Evolutionary conservation across 106 monocot species (phyloP).

Genomic region (Xerophyta viscosa): DNA sequence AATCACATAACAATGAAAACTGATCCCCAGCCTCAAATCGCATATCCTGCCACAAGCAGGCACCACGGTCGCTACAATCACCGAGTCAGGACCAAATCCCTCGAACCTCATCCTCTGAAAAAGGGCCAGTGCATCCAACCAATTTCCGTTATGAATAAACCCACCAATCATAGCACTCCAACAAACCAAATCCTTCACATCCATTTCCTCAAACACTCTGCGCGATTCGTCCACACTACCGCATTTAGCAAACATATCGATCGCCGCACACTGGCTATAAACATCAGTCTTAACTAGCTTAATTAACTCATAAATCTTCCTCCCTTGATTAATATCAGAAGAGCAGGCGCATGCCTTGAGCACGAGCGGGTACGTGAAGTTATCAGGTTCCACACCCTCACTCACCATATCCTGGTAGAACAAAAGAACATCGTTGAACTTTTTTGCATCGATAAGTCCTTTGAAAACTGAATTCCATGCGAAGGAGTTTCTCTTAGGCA

Average conservation of each 20-base stretch:
- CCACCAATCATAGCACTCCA: slow-evolving; percentile 44
- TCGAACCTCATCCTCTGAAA: slow-evolving; percentile 33
- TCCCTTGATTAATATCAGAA: slow-evolving; percentile 20
- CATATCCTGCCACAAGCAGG: slow-evolving; percentile 45
- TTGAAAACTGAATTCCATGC: slow-evolving; percentile 35
- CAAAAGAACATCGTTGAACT: slow-evolving; percentile 17
- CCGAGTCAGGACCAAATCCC: slow-evolving; percentile 32
- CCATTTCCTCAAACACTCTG: slow-evolving; percentile 31
- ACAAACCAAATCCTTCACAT: slow-evolving; percentile 26
- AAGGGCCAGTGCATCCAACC: slow-evolving; percentile 31
- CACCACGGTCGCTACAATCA: slow-evolving; percentile 36
- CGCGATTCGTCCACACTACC: slow-evolving; percentile 23
- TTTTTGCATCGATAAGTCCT: slow-evolving; percentile 17
- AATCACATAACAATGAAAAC: slow-evolving; percentile 32
- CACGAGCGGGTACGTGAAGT: slow-evolving; percentile 46
- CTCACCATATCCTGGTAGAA: slow-evolving; percentile 21
- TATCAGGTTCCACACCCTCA: slow-evolving; percentile 21
- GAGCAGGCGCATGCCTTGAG: slow-evolving; percentile 37
- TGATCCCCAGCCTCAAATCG: slow-evolving; percentile 20
- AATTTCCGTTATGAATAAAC: slow-evolving; percentile 23
- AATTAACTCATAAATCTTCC: slow-evolving; percentile 17
- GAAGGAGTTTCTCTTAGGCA: slow-evolving; percentile 26
- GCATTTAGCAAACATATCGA: slow-evolving; percentile 53
- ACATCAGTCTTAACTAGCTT: slow-evolving; percentile 16
- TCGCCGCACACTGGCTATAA: slow-evolving; percentile 29